Percentiles rank a stretch among this genome's conserved stretches.
Evolutionary conservation across 495 filamentous ascomycete species (phyloP).

Genomic region (Aspergillus carlsbadensis): DNA sequence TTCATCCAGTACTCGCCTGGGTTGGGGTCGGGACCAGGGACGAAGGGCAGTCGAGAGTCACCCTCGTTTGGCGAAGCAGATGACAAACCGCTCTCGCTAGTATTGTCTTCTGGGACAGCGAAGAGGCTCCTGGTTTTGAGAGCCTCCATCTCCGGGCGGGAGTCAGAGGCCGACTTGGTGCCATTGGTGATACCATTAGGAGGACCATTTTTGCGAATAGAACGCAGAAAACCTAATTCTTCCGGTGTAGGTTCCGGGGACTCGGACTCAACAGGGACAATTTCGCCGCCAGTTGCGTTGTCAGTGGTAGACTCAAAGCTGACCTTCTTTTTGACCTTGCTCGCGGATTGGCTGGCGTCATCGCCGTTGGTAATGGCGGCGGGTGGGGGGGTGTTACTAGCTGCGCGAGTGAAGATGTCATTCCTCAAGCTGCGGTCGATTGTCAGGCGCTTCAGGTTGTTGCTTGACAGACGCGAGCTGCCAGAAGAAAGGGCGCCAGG

Average conservation of each 20-base stretch:
- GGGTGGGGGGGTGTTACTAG: slow-evolving; percentile 37
- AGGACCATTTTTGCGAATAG: slow-evolving; percentile 41
- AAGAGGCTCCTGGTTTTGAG: slow-evolving; percentile 74
- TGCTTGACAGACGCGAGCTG: slow-evolving; percentile 58
- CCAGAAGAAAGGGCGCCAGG: slow-evolving; percentile 82
- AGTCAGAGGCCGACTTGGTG: slow-evolving; percentile 24
- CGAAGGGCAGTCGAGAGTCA: slow-evolving; percentile 30
- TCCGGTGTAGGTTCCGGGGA: slow-evolving; percentile 59
- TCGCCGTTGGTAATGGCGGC: slow-evolving; percentile 52
- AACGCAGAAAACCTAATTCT: slow-evolving; percentile 66
- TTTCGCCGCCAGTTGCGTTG: slow-evolving; percentile 39
- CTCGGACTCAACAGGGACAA: slow-evolving; percentile 45
- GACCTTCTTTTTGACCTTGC: slow-evolving; percentile 73
- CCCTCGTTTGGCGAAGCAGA: slow-evolving; percentile 29
- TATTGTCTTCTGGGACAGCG: slow-evolving; percentile 69
- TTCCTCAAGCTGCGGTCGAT: slow-evolving; percentile 82
- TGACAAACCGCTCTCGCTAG: slow-evolving; percentile 18
- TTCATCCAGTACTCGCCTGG: slow-evolving; percentile 83
- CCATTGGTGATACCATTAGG: slow-evolving; percentile 51
- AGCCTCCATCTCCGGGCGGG: slow-evolving; percentile 68
- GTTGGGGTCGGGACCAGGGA: slow-evolving; percentile 50
- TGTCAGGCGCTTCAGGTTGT: slow-evolving; percentile 80
- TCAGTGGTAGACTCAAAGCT: slow-evolving; percentile 74
- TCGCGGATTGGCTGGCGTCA: slow-evolving; percentile 33
- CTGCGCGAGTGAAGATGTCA: slow-evolving; percentile 62